These are phyloP conservation scores for Neurospora sp. DNA, from an alignment of 2,329 filamentous ascomycete species.

Conservation along the genomic window DNA sequence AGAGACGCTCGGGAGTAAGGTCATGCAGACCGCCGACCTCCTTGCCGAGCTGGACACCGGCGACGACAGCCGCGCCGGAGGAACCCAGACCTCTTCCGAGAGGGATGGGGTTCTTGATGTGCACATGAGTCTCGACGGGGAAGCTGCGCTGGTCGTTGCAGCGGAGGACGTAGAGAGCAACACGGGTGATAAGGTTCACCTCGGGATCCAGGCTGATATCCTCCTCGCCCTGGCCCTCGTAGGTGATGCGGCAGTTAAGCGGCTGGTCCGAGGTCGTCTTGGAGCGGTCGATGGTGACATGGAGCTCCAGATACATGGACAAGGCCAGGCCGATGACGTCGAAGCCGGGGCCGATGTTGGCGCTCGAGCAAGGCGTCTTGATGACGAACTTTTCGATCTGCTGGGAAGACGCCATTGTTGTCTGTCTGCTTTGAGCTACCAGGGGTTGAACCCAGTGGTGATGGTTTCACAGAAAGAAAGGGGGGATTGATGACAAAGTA, in stretches of 20 bases:
- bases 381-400: conserved; percentile 52
- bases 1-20: conserved; percentile 69
- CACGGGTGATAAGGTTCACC: conserved; percentile 85
- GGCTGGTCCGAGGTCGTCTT: conserved; percentile 45
- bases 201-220: conserved; percentile 78
- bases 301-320: conserved; percentile 85
- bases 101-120: conserved; percentile 93
- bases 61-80: conserved; percentile 89
- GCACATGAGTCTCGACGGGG: conserved; percentile 77
- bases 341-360: conserved; percentile 96
- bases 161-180: conserved; percentile 86
- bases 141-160: conserved; percentile 84
- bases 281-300: conserved; percentile 63
- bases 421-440: background rate
- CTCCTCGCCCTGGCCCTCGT: conserved; percentile 72
- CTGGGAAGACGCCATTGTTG: background rate
- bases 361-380: conserved; percentile 84
- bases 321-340: conserved; percentile 94
- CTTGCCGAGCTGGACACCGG: conserved; percentile 86
- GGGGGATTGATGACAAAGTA: background rate
- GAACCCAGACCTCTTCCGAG: conserved; percentile 89
- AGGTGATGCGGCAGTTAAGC: conserved; percentile 82
- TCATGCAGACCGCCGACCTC: conserved; percentile 70
- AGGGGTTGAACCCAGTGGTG: background rate
- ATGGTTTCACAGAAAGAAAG: background rate